Evolutionary conservation across 768 basidiomycete species (phyloP).

Genomic region (Calocybe cyanea): DNA sequence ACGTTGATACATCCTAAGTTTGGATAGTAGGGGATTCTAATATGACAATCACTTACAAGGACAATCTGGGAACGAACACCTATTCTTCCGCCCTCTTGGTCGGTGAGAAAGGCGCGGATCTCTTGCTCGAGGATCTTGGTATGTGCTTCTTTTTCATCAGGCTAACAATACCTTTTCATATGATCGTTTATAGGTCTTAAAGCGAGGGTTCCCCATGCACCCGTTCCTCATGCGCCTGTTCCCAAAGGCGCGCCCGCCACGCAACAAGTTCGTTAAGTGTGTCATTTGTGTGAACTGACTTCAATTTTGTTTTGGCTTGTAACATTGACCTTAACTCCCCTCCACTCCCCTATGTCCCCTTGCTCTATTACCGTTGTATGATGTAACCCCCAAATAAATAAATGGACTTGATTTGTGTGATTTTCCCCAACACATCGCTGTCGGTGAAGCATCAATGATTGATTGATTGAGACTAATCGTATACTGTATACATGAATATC

Average conservation of each 20-base stretch:
- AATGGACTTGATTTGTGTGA: background rate
- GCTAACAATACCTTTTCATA: no score
- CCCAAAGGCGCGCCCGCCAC: conserved; percentile 49
- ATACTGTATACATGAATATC: no score
- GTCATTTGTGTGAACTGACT: background rate
- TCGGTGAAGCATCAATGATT: no score
- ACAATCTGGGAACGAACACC: conserved; percentile 70
- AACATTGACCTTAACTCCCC: background rate
- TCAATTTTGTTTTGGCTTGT: background rate
- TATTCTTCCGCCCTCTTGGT: conserved; percentile 68
- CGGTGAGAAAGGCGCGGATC: conserved; percentile 64
- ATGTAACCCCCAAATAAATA: background rate
- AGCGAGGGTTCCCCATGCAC: conserved; percentile 59
- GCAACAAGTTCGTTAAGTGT: conserved; percentile 38
- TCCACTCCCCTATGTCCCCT: background rate
- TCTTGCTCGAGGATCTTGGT: conserved; percentile 65
- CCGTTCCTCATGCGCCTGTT: conserved; percentile 64
- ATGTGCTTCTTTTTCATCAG: conserved; percentile 16
- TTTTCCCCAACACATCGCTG: no score
- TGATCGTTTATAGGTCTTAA: conserved; percentile 60
- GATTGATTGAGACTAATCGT: no score
- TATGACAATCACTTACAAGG: conserved; percentile 25
- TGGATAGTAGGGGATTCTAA: background rate
- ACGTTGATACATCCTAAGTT: conserved; percentile 19
- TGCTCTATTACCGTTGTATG: background rate